Base-by-base conservation (phyloP, 1,139 yeast species). In the Pichia sp. region DNA sequence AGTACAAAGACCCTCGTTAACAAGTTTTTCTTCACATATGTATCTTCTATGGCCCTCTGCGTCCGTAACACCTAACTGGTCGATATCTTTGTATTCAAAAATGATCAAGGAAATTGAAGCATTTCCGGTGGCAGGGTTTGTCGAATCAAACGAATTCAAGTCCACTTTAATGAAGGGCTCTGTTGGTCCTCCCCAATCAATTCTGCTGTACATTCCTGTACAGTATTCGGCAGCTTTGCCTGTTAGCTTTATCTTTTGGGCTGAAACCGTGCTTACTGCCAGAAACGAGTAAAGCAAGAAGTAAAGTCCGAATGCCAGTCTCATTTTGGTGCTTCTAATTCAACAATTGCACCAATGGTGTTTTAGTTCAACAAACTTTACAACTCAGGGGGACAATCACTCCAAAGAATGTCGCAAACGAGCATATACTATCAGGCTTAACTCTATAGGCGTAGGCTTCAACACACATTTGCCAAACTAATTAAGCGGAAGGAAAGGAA, bases 141-240 rank as follows among this genome's bases (percentile, higher is more conserved):
- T 71, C 8, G 70, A 66, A 31, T 64, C 67, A 53, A 66, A 70
- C 8, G 61, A 54, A 45, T 67, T 62, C 48, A 70, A 63, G 47
- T 71, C 70, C 23, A 70, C 66, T 54, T 68, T 70, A 55, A 87
- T 84, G 62, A 78, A 83, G 8, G 95, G 92, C 56, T 77, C 80
- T 11, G 72, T 69, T 42, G 80, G 76, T 45, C 98, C 98, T 50
- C 90, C 87, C 93, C 96, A 89, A 67, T 92, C 96, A 50, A 82
- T 77, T 64, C 85, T 86, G 53, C 93, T 80, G 71, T 92, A 93
- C 81, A 93, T 84, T 44, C 99, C 99, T 10, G 92, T 79, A 70
- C 99, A 93, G 32, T 82, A 82, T 66, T 88, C 95, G 23, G 85
- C 76, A 50, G 70, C 64, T 8, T 70, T 68, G 15, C 77, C 70